Evolutionary conservation across 176 grass and related monocot genomes (phyloP), one percentile per base, ranked within the genome.

Genomic region (Otatea glauca): DNA sequence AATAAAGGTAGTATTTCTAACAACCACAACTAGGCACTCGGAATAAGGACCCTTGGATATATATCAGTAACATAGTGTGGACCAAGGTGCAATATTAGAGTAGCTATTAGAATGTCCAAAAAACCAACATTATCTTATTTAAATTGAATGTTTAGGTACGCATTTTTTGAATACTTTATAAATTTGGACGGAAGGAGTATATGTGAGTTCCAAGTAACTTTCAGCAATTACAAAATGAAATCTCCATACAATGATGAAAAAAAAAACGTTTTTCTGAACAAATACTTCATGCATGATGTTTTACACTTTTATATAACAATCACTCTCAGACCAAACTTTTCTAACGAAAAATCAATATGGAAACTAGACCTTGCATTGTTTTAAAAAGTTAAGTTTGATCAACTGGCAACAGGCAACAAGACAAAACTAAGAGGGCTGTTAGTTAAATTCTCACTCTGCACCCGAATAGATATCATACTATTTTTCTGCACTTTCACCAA

Each of bases 341-440:
- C 21, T 68, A 72, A 78, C 12, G 51, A 65, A 42, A 50, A 87
- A 75, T 59, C 49, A 29, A 49, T 83, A 53, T 73, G 49, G 68
- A 78, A 90, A 76, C 35, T 42, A 89, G 62, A 73, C 68, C 51
- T 43, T 68, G 18, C 13, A 32, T 53, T 68, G 67, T 16, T 73
- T 56, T 73, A 16, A 43, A 73, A 90, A 86, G 29, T 63, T 14
- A 87, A 16, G 66, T 87, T 90, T 90, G 88, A 90, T 84, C 80
- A 83, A 73, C 15, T 74, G 48, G 11, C 48, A 86, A 38, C 68
- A 50, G 41, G 37, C 68, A 68, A 59, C 50, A 85, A 79, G 73
- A 74, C 67, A 90, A 39, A 65, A 78, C 32, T 41, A 68, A 54
- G 67, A 87, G 70, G 74, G 84, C 80, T n/a, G n/a, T n/a, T n/a